A percentile compares a stretch with the other conserved stretches of the same genome.
Evolutionary conservation across 116 monocot species (phyloP).

Genomic region (Papilionanthe hybrid): DNA sequence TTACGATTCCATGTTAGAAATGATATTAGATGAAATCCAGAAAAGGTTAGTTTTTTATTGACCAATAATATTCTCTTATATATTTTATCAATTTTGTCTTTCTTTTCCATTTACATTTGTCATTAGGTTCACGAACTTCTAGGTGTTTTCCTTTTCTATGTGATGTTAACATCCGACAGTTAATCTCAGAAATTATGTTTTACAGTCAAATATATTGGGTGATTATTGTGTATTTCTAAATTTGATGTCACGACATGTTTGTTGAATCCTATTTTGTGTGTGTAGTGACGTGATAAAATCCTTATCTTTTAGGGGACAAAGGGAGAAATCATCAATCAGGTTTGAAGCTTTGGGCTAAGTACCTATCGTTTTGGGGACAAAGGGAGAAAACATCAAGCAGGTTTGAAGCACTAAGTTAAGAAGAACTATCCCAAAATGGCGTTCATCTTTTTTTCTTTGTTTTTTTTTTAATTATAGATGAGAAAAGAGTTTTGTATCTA

Average conservation of each 20-base stretch:
- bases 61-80: not conserved
- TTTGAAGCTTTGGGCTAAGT: not conserved
- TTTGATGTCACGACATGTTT: not conserved
- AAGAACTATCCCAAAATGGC: not conserved
- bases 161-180: not conserved
- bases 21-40: not conserved
- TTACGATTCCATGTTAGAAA: not conserved
- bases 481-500: not conserved
- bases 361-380: too few species aligned
- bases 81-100: not conserved
- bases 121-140: not conserved
- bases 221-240: not conserved
- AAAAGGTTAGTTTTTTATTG: not conserved
- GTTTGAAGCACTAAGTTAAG: not conserved
- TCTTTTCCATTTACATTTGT: not conserved
- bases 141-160: not conserved
- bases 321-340: not conserved
- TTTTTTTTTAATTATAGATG: not conserved
- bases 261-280: not conserved
- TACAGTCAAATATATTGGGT: not conserved
- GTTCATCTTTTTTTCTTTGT: not conserved
- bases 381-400: too few species aligned
- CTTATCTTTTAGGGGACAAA: not conserved
- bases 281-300: not conserved
- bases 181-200: not conserved